Evolutionary conservation across 1,284 basidiomycete genomes (phyloP).

Genomic region (Malassezia yamatoensis): DNA sequence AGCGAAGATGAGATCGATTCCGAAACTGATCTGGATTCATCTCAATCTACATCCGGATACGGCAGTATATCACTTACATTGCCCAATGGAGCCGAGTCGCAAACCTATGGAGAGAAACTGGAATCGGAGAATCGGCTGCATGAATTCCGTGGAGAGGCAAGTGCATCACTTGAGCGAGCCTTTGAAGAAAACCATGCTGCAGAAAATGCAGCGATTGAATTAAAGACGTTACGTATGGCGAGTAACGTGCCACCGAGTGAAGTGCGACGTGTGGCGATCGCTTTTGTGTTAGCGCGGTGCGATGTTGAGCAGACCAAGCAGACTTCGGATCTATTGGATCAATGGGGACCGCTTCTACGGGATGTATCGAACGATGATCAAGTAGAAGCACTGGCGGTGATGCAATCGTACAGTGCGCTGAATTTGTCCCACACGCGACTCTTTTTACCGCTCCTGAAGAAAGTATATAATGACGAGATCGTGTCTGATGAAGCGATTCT

Average conservation of each 20-base stretch:
- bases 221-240: conserved; percentile 88
- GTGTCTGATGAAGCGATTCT: conserved; percentile 49
- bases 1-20: conserved; percentile 16
- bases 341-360: conserved; percentile 49
- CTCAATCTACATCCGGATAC: conserved; percentile 18
- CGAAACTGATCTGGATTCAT: conserved; percentile 20
- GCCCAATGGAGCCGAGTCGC: conserved; percentile 19
- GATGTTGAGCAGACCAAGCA: conserved; percentile 26
- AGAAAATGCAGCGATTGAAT: conserved; percentile 80
- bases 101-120: conserved; percentile 31
- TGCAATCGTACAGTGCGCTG: conserved; percentile 37
- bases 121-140: conserved; percentile 34
- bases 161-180: conserved; percentile 71
- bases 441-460: conserved; percentile 49
- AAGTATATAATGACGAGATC: conserved; percentile 50
- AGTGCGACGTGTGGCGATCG: conserved; percentile 68
- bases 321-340: conserved; percentile 38
- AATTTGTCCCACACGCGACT: conserved; percentile 25
- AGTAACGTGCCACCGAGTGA: conserved; percentile 69
- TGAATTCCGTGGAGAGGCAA: conserved; percentile 69
- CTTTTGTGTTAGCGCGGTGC: conserved; percentile 40
- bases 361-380: conserved; percentile 47
- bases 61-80: conserved; percentile 26
- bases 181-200: conserved; percentile 80
- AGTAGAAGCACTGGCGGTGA: conserved; percentile 44